A percentile compares a stretch with the other conserved stretches of the same genome.
Conservation (phyloP, 2,329 filamentous ascomycete species). For the Scopulariopsis brevicaulis region DNA sequence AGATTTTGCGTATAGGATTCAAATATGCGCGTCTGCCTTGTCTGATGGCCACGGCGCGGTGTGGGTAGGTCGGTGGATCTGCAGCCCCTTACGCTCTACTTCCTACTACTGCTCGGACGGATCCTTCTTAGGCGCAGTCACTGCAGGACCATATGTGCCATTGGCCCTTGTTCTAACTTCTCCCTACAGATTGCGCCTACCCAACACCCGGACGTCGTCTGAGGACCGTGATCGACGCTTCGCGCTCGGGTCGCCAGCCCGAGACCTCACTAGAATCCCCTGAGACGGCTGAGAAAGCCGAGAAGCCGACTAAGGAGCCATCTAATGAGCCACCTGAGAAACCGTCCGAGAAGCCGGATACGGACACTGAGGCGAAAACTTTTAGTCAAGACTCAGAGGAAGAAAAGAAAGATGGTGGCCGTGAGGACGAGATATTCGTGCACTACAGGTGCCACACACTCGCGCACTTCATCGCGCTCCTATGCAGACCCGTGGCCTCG, state of each 20-base stretch:
- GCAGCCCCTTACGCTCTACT: conserved; percentile 1
- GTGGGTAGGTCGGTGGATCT: conserved; percentile 63
- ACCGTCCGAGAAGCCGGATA: background rate
- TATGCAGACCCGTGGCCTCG: conserved; percentile 51
- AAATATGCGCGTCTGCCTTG: conserved; percentile 55
- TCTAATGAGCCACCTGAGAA: too few relatives aligned
- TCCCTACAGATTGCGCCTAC: conserved; percentile 24
- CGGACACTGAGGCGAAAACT: background rate
- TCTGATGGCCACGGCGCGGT: conserved; percentile 51
- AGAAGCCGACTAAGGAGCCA: too few relatives aligned
- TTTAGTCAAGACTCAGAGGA: background rate
- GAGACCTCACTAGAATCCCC: background rate
- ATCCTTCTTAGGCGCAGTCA: background rate
- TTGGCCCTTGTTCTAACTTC: background rate
- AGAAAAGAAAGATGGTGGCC: conserved; percentile 2
- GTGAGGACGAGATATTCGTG: conserved; percentile 20
- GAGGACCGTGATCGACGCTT: conserved; percentile 13
- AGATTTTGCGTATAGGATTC: conserved; percentile 43
- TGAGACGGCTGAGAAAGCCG: too few relatives aligned
- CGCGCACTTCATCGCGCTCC: conserved; percentile 62
- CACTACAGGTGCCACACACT: conserved; percentile 48
- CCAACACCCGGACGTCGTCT: conserved; percentile 25
- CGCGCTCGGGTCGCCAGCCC: background rate
- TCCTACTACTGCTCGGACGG: background rate
- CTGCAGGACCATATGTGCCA: too few relatives aligned